Evolutionary conservation across 2,329 filamentous ascomycete species (phyloP).

Genomic region (Phyllosticta ampelicida): DNA sequence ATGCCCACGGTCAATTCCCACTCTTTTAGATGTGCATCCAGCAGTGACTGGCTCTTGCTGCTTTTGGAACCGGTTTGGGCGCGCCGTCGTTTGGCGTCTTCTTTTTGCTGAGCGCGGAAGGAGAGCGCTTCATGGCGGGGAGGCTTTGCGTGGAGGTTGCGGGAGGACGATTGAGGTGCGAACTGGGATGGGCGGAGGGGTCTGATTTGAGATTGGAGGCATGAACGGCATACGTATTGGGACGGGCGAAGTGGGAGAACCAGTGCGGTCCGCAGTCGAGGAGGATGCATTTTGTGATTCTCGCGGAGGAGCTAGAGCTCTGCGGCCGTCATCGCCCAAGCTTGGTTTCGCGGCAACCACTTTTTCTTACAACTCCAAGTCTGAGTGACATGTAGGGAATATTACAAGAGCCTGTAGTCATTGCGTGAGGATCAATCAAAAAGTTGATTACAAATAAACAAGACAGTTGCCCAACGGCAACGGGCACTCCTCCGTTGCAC

Average conservation of each 20-base stretch:
- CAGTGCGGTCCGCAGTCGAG: neutral
- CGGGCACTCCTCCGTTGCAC: too few relatives aligned
- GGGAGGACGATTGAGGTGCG: neutral
- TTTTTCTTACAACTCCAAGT: neutral
- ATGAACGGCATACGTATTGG: conserved; percentile 5
- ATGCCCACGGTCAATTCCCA: conserved; percentile 96
- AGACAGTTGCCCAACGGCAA: too few relatives aligned
- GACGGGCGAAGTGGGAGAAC: neutral
- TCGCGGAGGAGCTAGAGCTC: neutral
- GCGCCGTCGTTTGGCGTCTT: conserved; percentile 25
- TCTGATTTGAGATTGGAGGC: neutral
- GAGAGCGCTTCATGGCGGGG: conserved; percentile 18
- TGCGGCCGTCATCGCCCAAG: neutral
- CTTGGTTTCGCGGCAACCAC: neutral
- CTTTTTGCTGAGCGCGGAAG: conserved; percentile 28
- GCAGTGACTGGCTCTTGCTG: conserved; percentile 11
- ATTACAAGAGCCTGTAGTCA: neutral
- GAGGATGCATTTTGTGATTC: conserved; percentile 4
- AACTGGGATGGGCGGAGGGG: neutral
- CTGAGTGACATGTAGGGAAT: neutral
- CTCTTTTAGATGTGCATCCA: conserved; percentile 32
- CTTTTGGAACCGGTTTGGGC: conserved; percentile 13
- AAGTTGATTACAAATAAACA: too few relatives aligned
- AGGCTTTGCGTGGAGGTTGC: neutral
- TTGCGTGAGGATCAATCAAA: too few relatives aligned